Evolutionary conservation across 345 rosid species (phyloP).

Genomic region (Brassica carinata): DNA sequence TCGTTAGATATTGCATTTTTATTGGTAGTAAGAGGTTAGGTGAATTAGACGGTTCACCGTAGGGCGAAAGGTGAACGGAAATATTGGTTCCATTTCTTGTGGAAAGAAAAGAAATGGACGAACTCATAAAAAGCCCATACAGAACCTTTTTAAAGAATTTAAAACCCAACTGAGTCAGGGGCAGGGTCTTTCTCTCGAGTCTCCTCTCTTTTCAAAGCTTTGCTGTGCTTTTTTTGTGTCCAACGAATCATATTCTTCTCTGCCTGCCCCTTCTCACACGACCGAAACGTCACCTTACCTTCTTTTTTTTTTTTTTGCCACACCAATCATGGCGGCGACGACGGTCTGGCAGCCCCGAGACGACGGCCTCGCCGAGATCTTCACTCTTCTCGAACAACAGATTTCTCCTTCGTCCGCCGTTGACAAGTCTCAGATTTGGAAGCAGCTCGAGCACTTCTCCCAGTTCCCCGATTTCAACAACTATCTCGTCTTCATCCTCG

Average conservation of each 20-base stretch:
- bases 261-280: constrained; percentile 35
- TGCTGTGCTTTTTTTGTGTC: constrained; percentile 31
- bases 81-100: no score
- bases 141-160: background rate
- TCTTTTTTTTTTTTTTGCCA: constrained; percentile 29
- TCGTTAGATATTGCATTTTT: no score
- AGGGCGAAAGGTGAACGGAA: no score
- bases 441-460: constrained; percentile 87
- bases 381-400: constrained; percentile 78
- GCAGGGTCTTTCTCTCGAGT: background rate
- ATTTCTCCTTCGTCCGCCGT: constrained; percentile 80
- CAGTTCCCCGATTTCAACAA: constrained; percentile 97
- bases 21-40: no score
- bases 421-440: constrained; percentile 93
- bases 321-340: constrained; percentile 54
- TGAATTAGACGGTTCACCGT: no score
- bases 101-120: background rate
- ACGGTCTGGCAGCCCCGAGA: constrained; percentile 86
- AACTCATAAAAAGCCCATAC: constrained; percentile 31
- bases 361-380: constrained; percentile 83
- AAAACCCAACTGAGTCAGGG: constrained; percentile 25
- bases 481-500: constrained; percentile 88
- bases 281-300: constrained; percentile 13
- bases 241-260: constrained; percentile 35
- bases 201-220: constrained; percentile 27